phyloP scores from a whole-genome alignment of 1,284 basidiomycete species.

The Boletus albobrunnescens region DNA sequence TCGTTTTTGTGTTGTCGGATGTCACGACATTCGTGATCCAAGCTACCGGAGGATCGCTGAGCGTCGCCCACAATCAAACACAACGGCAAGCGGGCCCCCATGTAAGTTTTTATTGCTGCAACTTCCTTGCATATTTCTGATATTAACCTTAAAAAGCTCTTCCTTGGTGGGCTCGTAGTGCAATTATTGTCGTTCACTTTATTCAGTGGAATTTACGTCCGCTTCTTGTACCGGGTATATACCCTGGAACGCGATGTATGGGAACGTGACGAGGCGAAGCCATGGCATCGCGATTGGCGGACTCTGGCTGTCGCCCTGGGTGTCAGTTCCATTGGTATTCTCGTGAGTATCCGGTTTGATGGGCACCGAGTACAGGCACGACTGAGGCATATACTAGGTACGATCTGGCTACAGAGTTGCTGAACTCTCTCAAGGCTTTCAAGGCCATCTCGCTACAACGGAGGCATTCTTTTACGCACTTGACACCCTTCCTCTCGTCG shows the following conservation, averaged over 20 bases:
- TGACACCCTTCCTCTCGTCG: constrained; percentile 61
- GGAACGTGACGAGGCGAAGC: constrained; percentile 33
- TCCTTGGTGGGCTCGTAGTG: constrained; percentile 58
- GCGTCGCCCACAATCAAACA: constrained; percentile 5
- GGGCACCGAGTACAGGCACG: background rate
- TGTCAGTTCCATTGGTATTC: constrained; percentile 63
- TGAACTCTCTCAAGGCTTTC: constrained; percentile 63
- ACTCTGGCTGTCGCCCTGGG: constrained; percentile 49
- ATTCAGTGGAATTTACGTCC: constrained; percentile 55
- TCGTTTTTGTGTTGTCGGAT: constrained; percentile 55
- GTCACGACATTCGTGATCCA: constrained; percentile 69
- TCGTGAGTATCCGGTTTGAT: constrained; percentile 40
- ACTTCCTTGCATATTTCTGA: constrained; percentile 52
- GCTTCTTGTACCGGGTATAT: constrained; percentile 55
- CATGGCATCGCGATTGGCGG: constrained; percentile 60
- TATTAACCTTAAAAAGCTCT: constrained; percentile 46
- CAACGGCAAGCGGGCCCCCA: constrained; percentile 33
- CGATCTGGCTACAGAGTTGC: constrained; percentile 66
- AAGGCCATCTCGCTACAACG: constrained; percentile 56
- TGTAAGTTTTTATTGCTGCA: constrained; percentile 39
- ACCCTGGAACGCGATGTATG: constrained; percentile 46
- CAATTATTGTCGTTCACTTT: constrained; percentile 62
- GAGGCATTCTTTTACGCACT: constrained; percentile 64
- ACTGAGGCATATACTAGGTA: constrained; percentile 39
- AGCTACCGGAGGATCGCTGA: constrained; percentile 26